Base-by-base conservation (phyloP, 148 eudicot species). In the Mesembryanthemum crystallinum region DNA sequence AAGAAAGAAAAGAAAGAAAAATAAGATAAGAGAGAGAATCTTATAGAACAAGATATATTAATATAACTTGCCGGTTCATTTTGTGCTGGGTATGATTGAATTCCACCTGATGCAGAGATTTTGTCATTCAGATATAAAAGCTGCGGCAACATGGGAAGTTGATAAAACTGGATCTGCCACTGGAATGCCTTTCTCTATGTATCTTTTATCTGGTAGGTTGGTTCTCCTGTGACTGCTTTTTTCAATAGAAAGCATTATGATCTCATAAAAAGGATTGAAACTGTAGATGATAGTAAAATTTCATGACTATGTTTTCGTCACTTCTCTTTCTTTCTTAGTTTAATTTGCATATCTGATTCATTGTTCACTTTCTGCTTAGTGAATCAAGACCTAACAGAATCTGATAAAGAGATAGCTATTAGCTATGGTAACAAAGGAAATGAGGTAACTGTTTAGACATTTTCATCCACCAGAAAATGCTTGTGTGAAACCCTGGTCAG, bases 401-500 rank as follows among this genome's bases (percentile, higher is more conserved):
- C 74, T 20, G 89, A 73, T 81, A 78, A 87, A 74, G 97, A 95
- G 87, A 90, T 95, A 75, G 81, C 92, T 18, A 95, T 95, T 61
- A 92, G 96, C 85, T 95, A 95, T 71, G 98, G 98, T 42, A 80
- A 86, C 89, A 95, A 95, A 88, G 98, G 98, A 72, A 95, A 95
- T 77, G 98, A 95, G 98, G 98, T 95, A 88, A 42, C 64, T 75
- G 25, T 17, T 29, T 39, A 65, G 61, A 58, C 55, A 24, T 28
- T 23, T 61, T 28, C 45, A 14, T 72, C 35, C 64, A 58, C 24
- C 65, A 67, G 74, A 35, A 33, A 8, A 27, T 69, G 67, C 18
- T 39, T 27, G 52, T 21, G 25, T 8, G 45, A 35, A 63, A 33
- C 17, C 59, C 35, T 71, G 76, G 20, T 17, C 49, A 25, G 23